Conservation (phyloP, 352 stramenopile genomes). For the Pythium coloratum region DNA sequence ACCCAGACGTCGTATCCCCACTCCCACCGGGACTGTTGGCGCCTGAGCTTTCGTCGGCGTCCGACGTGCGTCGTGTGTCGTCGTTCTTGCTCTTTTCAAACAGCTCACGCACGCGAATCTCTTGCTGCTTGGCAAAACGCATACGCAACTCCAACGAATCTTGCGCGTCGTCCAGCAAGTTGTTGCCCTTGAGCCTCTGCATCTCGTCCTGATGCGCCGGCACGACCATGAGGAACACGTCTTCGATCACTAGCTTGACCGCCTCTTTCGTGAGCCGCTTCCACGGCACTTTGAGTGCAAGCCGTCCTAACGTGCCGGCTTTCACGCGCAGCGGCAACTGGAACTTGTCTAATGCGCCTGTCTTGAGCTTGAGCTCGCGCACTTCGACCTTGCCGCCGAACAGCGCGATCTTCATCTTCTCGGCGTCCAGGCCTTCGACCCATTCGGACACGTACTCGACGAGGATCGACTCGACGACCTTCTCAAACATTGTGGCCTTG, state of each 20-base stretch:
- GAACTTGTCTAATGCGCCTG: slow-evolving; percentile 72
- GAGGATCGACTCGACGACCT: slow-evolving; percentile 79
- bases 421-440: slow-evolving; percentile 79
- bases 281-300: slow-evolving; percentile 85
- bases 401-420: slow-evolving; percentile 87
- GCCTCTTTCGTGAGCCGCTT: slow-evolving; percentile 79
- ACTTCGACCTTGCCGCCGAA: slow-evolving; percentile 86
- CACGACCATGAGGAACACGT: slow-evolving; percentile 74
- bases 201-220: slow-evolving; percentile 62
- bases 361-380: slow-evolving; percentile 70
- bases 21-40: slow-evolving; percentile 5
- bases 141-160: slow-evolving; percentile 65
- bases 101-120: slow-evolving; percentile 74
- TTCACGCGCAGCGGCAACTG: slow-evolving; percentile 79
- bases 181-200: slow-evolving; percentile 30
- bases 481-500: slow-evolving; percentile 75
- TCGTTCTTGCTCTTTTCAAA: slow-evolving; percentile 71
- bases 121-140: slow-evolving; percentile 81
- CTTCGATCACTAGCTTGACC: slow-evolving; percentile 75
- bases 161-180: slow-evolving; percentile 33
- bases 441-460: slow-evolving; percentile 88
- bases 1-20: slow-evolving; percentile 53
- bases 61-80: slow-evolving; percentile 23
- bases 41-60: slow-evolving; percentile 19
- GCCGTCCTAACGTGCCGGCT: slow-evolving; percentile 55